Conservation (phyloP, 768 basidiomycete species). For the Pisolithus tinctorius region DNA sequence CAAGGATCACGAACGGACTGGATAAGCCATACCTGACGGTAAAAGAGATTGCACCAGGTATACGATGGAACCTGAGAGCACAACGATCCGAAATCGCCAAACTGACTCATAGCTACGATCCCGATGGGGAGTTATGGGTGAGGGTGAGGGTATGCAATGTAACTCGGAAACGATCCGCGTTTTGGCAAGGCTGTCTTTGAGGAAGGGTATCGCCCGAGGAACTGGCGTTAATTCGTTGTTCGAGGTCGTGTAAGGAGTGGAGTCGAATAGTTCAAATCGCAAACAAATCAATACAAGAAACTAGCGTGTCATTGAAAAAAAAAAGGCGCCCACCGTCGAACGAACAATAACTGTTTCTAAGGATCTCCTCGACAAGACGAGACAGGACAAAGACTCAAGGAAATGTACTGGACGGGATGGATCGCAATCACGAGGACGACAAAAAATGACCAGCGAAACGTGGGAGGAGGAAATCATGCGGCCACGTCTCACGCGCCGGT, state of each 20-base stretch:
- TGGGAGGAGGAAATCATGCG: too few species aligned
- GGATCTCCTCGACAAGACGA: too few species aligned
- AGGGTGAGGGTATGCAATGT: neutral
- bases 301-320: neutral
- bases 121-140: too few species aligned
- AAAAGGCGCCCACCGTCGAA: slow-evolving; percentile 25
- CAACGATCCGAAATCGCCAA: slow-evolving; percentile 67
- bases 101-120: slow-evolving; percentile 41
- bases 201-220: slow-evolving; percentile 14
- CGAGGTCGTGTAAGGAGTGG: slow-evolving; percentile 18
- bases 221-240: slow-evolving; percentile 10
- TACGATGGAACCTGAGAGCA: slow-evolving; percentile 72
- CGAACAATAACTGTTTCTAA: slow-evolving; percentile 3
- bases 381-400: too few species aligned
- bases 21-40: slow-evolving; percentile 58
- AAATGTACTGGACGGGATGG: too few species aligned
- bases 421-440: too few species aligned
- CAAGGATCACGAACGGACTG: slow-evolving; percentile 4
- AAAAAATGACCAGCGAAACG: too few species aligned
- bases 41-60: slow-evolving; percentile 93
- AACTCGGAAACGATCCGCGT: slow-evolving; percentile 2
- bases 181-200: slow-evolving; percentile 3
- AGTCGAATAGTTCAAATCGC: slow-evolving; percentile 17
- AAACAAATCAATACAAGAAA: slow-evolving; percentile 29
- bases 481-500: too few species aligned